Evolutionary conservation across 371 early-diverging fungal genomes (phyloP), one percentile per base, ranked within the genome.

Genomic region (Circinella minor): DNA sequence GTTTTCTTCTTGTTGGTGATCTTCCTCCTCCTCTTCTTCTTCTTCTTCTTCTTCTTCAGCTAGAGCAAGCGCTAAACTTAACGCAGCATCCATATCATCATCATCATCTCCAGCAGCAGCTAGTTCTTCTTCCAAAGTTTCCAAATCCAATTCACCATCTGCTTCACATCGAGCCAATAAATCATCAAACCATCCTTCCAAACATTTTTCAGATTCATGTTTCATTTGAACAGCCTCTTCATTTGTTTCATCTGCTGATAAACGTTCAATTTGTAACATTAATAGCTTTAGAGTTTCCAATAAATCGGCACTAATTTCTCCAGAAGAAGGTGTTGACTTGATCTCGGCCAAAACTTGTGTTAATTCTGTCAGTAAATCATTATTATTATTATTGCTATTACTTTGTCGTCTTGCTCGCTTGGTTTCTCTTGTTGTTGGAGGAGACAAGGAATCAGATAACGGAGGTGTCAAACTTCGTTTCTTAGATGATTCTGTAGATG

Each of bases 181-280:
- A 48, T 83, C 81, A 54, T 83, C 83, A 65, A 83, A 80, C 83
- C 83, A 83, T 54, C 76, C 55, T 70, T 81, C 83, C 36, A 83
- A 61, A 54, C 77, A 83, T 17, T 71, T 71, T 36, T 80, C 83
- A 46, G 79, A 79, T 39, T 83, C 78, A 54, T 80, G 71, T 67
- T 77, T 80, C 68, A 83, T 71, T 62, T 73, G 71, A 37, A 60
- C 68, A 55, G 79, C 79, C 65, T 77, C 77, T 14, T 64, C 49
- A 47, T 81, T 77, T 6, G 76, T 68, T 61, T 77, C 73, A 65
- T 81, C 82, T 9, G 80, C 61, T 47, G 80, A 79, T 39, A 79
- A 37, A 3, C 65, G 71, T 48, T 81, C 82, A 63, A 81, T 81
- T 72, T 80, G 79, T 20, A 81, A 68, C 72, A 83, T 72, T 13